Evolutionary conservation across 176 grass and related monocot species (phyloP).

Genomic region (Ensete glaucum): DNA sequence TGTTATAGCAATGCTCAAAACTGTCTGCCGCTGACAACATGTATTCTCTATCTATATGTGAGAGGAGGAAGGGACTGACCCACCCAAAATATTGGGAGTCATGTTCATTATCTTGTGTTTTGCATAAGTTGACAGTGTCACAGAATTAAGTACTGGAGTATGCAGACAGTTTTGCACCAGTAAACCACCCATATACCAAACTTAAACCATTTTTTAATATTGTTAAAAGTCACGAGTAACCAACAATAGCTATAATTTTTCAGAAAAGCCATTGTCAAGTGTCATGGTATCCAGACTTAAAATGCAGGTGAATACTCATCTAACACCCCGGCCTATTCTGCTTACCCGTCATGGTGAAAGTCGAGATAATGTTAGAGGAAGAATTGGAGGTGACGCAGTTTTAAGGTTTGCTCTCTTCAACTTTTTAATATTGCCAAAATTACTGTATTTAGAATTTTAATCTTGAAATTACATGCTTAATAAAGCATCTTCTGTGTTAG

Average conservation of each 20-base stretch:
- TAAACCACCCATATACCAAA: background rate
- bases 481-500: background rate
- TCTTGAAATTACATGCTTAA: background rate
- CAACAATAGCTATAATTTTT: background rate
- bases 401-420: constrained; percentile 56
- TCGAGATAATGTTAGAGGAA: constrained; percentile 86
- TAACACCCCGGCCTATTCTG: constrained; percentile 90
- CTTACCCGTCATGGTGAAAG: constrained; percentile 97
- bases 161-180: too few species aligned
- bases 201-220: background rate
- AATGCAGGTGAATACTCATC: constrained; percentile 93
- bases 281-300: constrained; percentile 16
- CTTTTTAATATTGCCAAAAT: background rate
- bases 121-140: background rate
- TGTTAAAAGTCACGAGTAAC: background rate
- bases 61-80: background rate
- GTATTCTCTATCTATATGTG: too few species aligned
- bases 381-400: constrained; percentile 82
- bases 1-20: background rate
- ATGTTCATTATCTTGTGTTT: background rate
- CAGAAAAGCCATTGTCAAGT: background rate
- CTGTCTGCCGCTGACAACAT: too few species aligned
- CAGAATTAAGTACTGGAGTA: background rate
- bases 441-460: background rate
- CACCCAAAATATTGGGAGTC: background rate